Conservation (phyloP, 2,329 filamentous ascomycete genomes). For the Talaromyces sp. region DNA sequence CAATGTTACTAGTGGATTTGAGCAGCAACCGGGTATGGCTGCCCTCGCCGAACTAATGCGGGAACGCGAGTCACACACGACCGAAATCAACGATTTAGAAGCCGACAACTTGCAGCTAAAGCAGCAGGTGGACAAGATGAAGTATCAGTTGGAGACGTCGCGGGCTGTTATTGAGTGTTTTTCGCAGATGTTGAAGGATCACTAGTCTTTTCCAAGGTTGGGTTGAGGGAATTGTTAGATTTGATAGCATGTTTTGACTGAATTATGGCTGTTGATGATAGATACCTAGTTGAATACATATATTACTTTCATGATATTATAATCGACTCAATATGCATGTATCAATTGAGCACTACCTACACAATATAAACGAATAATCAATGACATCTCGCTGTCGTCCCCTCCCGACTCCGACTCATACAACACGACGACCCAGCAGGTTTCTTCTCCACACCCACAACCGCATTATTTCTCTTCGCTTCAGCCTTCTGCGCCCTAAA, state of each 20-base stretch:
- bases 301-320: background rate
- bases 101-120: background rate
- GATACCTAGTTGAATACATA: background rate
- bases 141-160: background rate
- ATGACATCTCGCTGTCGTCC: background rate
- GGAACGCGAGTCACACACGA: background rate
- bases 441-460: constrained; percentile 10
- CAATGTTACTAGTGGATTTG: background rate
- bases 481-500: constrained; percentile 27
- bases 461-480: background rate
- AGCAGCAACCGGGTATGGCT: background rate
- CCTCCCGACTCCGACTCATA: constrained; percentile 9
- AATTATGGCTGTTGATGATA: background rate
- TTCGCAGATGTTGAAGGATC: background rate
- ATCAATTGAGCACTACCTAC: background rate
- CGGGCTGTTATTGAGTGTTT: constrained; percentile 4
- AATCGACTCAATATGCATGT: background rate
- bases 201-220: background rate
- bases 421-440: constrained; percentile 16
- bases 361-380: background rate
- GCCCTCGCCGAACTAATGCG: background rate
- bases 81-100: background rate
- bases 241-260: background rate
- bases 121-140: constrained; percentile 4
- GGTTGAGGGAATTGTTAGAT: background rate